Conservation (phyloP, 179 eudicot species). For the Beta lomatogona region DNA sequence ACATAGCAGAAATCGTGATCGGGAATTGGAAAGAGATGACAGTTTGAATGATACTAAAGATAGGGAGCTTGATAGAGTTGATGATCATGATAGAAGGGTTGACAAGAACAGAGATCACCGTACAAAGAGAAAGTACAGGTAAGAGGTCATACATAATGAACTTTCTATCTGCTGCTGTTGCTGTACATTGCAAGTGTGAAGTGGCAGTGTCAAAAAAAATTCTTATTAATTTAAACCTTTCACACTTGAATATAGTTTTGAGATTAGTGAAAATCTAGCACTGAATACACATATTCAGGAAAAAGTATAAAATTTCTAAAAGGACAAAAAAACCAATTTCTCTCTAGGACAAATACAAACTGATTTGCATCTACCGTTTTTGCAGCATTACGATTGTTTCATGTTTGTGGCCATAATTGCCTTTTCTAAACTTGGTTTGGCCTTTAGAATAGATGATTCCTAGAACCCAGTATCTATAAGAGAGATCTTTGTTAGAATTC, state of each 20-base stretch:
- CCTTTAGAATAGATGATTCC: not conserved
- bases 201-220: too few species aligned
- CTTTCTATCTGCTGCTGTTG: not conserved
- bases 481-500: not conserved
- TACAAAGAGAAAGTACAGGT: conserved; percentile 55
- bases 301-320: too few species aligned
- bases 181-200: too few species aligned
- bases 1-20: conserved; percentile 46
- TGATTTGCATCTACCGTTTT: not conserved
- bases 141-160: conserved; percentile 19
- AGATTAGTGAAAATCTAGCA: not conserved
- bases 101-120: conserved; percentile 47
- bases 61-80: conserved; percentile 46
- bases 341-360: not conserved
- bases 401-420: not conserved
- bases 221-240: not conserved
- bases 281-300: not conserved
- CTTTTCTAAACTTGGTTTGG: not conserved
- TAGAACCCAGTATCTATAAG: not conserved
- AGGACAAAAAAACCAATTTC: not conserved
- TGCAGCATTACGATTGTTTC: not conserved
- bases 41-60: conserved; percentile 41
- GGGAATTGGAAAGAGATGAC: conserved; percentile 46
- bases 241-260: not conserved
- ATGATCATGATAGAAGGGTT: conserved; percentile 43